Evolutionary conservation across 208 protist species (phyloP).

Genomic region (Wallacemonas sp.): DNA sequence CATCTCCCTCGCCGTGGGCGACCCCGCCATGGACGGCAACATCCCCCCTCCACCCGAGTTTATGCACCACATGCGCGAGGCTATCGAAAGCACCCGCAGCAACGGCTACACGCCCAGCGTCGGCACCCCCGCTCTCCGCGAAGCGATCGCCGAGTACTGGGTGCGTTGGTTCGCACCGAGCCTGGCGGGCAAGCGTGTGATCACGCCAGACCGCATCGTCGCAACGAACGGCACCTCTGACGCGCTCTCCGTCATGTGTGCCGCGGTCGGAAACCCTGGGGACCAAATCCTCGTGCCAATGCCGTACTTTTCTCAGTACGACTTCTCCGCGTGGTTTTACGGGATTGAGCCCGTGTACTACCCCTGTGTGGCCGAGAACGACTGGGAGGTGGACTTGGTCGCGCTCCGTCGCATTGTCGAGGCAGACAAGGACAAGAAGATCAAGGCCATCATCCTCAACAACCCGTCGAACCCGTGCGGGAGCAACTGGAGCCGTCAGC

Average conservation of each 20-base stretch:
- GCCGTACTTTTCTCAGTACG: conserved; percentile 90
- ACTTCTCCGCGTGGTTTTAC: conserved; percentile 54
- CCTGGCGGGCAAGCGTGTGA: conserved; percentile 4
- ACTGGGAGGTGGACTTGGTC: conserved; percentile 85
- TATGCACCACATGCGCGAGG: conserved; percentile 33
- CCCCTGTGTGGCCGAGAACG: conserved; percentile 50
- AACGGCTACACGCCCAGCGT: conserved; percentile 61
- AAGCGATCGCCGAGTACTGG: conserved; percentile 48
- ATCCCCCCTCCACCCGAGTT: conserved; percentile 28
- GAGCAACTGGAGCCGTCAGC: conserved; percentile 59
- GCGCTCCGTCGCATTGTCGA: conserved; percentile 64
- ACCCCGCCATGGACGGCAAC: conserved; percentile 65
- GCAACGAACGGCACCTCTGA: conserved; percentile 64
- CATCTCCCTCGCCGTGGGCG: conserved; percentile 82
- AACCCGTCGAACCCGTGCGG: conserved; percentile 95
- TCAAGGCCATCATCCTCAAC: conserved; percentile 83
- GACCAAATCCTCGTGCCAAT: conserved; percentile 85
- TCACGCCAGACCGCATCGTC: conserved; percentile 41
- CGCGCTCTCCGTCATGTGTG: conserved; percentile 76
- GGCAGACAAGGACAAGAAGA: conserved; percentile 23
- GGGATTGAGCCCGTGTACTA: conserved; percentile 64
- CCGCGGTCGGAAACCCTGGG: conserved; percentile 51
- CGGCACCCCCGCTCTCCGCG: conserved; percentile 29
- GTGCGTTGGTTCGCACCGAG: conserved; percentile 16
- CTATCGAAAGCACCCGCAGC: conserved; percentile 16